phyloP scores from a whole-genome alignment of 371 early-diverging fungal genomes.

The Choanephora cucurbitarum region DNA sequence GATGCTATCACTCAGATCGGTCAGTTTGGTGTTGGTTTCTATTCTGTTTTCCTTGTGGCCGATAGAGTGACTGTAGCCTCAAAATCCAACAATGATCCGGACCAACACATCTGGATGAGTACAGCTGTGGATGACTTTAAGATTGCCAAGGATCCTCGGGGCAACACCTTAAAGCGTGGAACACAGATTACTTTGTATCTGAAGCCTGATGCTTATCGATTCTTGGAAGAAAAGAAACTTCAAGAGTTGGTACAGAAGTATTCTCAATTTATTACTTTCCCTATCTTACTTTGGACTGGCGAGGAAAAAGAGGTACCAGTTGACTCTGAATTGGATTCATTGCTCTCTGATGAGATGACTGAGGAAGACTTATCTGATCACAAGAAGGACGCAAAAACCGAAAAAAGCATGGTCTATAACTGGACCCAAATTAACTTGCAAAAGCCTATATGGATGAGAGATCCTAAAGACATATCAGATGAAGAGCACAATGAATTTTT shows the following conservation, averaged over 20 bases:
- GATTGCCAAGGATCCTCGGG: slow-evolving; percentile 86
- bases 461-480: slow-evolving; percentile 72
- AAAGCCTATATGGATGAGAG: slow-evolving; percentile 94
- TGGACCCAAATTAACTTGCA: slow-evolving; percentile 76
- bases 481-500: slow-evolving; percentile 89
- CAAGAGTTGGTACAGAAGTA: slow-evolving; percentile 78
- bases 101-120: slow-evolving; percentile 89
- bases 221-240: slow-evolving; percentile 68
- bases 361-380: slow-evolving; percentile 40
- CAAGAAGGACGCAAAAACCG: slow-evolving; percentile 56
- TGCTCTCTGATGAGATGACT: slow-evolving; percentile 50
- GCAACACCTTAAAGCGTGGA: slow-evolving; percentile 82
- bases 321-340: slow-evolving; percentile 27
- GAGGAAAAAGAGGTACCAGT: slow-evolving; percentile 55
- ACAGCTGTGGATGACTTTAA: slow-evolving; percentile 77
- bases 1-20: slow-evolving; percentile 84
- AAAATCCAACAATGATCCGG: slow-evolving; percentile 79
- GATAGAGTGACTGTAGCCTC: slow-evolving; percentile 93
- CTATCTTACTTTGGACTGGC: slow-evolving; percentile 80
- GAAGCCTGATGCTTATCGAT: slow-evolving; percentile 87
- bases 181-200: slow-evolving; percentile 89
- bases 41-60: slow-evolving; percentile 93
- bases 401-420: slow-evolving; percentile 52
- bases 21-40: slow-evolving; percentile 99
- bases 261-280: slow-evolving; percentile 93